phyloP scores from a whole-genome alignment of 768 basidiomycete genomes.

The Termitomyces sp. region DNA sequence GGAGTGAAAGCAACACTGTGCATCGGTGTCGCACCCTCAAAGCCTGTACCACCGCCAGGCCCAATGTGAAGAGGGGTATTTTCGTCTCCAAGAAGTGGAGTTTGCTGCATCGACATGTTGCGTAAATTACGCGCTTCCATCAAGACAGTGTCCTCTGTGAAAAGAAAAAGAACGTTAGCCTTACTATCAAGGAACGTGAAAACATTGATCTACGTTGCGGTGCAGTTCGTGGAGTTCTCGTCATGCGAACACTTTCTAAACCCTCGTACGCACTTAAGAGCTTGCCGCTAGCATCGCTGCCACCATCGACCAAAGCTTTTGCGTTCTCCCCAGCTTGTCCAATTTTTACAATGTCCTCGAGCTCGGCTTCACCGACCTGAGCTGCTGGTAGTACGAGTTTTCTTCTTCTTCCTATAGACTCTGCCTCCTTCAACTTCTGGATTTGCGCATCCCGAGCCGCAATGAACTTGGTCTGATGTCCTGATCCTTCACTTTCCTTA shows the following conservation, averaged over 20 bases:
- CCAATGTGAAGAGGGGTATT: conserved; percentile 87
- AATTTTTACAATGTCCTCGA: conserved; percentile 99
- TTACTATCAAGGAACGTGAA: not conserved
- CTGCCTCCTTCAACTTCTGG: conserved; percentile 95
- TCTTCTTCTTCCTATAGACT: conserved; percentile 84
- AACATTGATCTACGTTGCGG: conserved; percentile 62
- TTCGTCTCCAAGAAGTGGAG: conserved; percentile 93
- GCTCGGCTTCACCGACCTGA: conserved; percentile 90
- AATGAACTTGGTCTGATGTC: conserved; percentile 88
- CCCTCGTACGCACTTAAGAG: conserved; percentile 91
- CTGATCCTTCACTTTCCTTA: conserved; percentile 56
- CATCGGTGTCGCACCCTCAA: conserved; percentile 92
- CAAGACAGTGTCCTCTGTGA: conserved; percentile 89
- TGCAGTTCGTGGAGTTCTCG: conserved; percentile 90
- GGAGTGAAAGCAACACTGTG: conserved; percentile 90
- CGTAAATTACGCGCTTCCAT: conserved; percentile 93
- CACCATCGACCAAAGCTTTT: conserved; percentile 76
- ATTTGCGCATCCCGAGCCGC: conserved; percentile 98
- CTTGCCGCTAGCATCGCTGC: conserved; percentile 79
- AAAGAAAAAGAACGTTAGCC: not conserved
- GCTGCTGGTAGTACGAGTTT: conserved; percentile 82
- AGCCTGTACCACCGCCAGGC: conserved; percentile 81
- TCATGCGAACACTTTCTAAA: conserved; percentile 83
- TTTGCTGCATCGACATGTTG: conserved; percentile 89
- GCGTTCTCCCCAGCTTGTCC: conserved; percentile 89